Base-by-base conservation (phyloP, 768 basidiomycete genomes). In the Candolleomyces eurysporus region DNA sequence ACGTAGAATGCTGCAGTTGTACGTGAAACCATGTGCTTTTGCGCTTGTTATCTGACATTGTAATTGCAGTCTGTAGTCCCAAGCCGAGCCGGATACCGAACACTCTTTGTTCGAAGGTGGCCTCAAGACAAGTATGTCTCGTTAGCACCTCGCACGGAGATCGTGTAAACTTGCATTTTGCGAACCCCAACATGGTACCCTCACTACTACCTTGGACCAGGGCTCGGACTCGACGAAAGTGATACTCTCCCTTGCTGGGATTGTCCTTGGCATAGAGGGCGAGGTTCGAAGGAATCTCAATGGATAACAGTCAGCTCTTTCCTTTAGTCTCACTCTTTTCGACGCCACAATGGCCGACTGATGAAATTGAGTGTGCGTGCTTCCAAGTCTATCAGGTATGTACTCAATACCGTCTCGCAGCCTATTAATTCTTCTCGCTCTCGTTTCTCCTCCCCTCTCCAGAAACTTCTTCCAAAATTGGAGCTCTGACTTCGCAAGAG, bases 301-400 rank as follows among this genome's bases (percentile, higher is more conserved):
- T 66, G 91, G 91, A 67, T 94, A 94, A 77, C 95, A 95, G 93
- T 96, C 70, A 74, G 90, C 81, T 48, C 21, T 17, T 40, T 17
- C 16, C 52, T 39, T 58, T 45, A 26, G 26, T 26, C 26, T 26
- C 26, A 4, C 26, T 14, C 31, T 55, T 11, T 16, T 39, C 19
- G 59, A 16, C 61, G 16, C 64, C 36, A 40, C 54, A 42, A 39
- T 32, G 30, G 30, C 42, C 31, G 26, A 52, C 26, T 53, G 36
- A 8, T 66, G 36, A 46, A 75, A 57, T 11, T 26, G 26, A 94
- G 92, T 66, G 82, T 94, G 65, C 88, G 87, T 66, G 91, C 91
- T 48, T 82, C 94, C 73, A 93, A 92, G 76, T 89, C 91, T 64
- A 92, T 92, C 64, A 92, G 92, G 92, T 94, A 92, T 85, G 92